phyloP scores from a whole-genome alignment of 164 flowering plant species.

The Vitis rupestris region DNA sequence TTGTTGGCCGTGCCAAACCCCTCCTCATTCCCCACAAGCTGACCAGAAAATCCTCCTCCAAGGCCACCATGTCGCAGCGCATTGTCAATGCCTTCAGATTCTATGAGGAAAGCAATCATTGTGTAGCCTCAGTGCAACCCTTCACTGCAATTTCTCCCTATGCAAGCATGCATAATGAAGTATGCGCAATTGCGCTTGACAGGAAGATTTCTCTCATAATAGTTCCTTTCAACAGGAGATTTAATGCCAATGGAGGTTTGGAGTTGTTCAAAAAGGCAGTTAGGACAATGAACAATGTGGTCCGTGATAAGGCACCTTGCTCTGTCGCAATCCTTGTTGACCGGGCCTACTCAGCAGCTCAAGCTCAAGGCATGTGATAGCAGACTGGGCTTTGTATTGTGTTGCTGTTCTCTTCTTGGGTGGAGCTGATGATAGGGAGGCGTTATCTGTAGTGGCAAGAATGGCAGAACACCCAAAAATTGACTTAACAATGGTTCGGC shows the following conservation, averaged over 20 bases:
- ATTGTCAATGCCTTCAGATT: conserved; percentile 28
- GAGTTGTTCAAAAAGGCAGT: conserved; percentile 4
- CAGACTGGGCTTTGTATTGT: not conserved
- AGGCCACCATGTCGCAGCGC: conserved; percentile 1
- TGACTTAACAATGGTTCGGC: conserved; percentile 15
- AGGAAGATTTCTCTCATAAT: conserved; percentile 24
- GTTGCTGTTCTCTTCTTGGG: conserved; percentile 37
- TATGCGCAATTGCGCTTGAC: conserved; percentile 26
- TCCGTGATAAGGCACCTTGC: conserved; percentile 40
- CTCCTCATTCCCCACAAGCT: conserved; percentile 19
- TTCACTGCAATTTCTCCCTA: conserved; percentile 25
- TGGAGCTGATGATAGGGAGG: conserved; percentile 39
- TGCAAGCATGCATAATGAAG: conserved; percentile 35
- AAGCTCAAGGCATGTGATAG: not conserved
- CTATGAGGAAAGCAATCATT: conserved; percentile 16
- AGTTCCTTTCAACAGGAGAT: conserved; percentile 33
- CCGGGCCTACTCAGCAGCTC: conserved; percentile 4
- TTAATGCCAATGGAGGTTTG: not conserved
- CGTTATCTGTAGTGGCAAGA: conserved; percentile 23
- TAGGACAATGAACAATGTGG: conserved; percentile 19
- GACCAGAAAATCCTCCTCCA: not conserved
- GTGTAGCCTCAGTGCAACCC: conserved; percentile 11
- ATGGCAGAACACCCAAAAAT: conserved; percentile 12
- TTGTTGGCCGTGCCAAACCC: conserved; percentile 18
- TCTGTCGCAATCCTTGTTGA: conserved; percentile 43